Base-by-base conservation (phyloP, 495 filamentous ascomycete species). In the Penicillium robsamsonii region DNA sequence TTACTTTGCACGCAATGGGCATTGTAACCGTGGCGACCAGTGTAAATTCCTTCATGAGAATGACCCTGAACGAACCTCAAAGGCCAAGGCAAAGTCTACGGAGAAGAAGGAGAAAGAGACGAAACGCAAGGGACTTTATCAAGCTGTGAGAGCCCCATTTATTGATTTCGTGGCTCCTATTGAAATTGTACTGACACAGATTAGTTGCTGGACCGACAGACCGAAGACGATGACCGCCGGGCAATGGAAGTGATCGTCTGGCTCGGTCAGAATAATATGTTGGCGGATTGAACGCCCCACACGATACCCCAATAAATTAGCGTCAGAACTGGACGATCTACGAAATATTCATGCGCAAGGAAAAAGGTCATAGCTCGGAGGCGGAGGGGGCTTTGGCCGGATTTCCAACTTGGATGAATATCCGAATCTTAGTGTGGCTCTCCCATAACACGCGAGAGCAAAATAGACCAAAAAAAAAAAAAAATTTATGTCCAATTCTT, bases 191-290 rank as follows among this genome's bases (percentile, higher is more conserved):
- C 61, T 65, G 49, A 65, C 44, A 13, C 25, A 3, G 25, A 31
- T 55, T 53, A 81, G 78, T 67, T 81, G 42, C 63, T 80, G 43
- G 75, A 75, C 37, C 78, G 70, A 35, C 75, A 80, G 55, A 74
- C 74, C 53, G 66, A 73, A 48, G 73, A 75, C 37, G 74, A 78
- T 17, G 68, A 77, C 49, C 69, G 67, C 17, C 71, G 67, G 42
- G 64, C 73, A 5, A 72, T 79, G 72, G 70, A 79, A 61, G 70
- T 71, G 25, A 79, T 80, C 31, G 49, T 57, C 38, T 75, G 70
- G 70, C 61, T 81, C 8, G 78, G 78, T 11, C 69, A 76, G 17
- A 72, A 73, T 44, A 74, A 77, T 12, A 22, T 69, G 24, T 48
- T 75, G 31, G 29, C 42, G 25, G 25, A 27, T 9, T n/a, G 30